phyloP scores from a whole-genome alignment of 805 yeast species.

The Millerago galiae region DNA sequence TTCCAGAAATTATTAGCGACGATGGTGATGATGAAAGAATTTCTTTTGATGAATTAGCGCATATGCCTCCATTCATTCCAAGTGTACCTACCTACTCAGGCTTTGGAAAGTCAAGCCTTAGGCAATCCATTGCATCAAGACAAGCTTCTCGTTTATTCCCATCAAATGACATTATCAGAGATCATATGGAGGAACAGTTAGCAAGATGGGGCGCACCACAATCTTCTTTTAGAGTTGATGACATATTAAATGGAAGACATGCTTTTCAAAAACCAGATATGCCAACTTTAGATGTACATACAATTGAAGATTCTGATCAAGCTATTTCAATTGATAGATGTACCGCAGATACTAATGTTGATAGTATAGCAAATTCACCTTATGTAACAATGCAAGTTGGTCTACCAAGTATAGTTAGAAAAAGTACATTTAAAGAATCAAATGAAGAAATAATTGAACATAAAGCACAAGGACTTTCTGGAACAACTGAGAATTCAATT shows the following conservation, averaged over 20 bases:
- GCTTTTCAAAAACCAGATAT: slow-evolving; percentile 24
- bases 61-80: slow-evolving; percentile 18
- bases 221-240: slow-evolving; percentile 22
- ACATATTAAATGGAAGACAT: slow-evolving; percentile 28
- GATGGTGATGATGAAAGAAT: background rate
- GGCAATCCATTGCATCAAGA: slow-evolving; percentile 23
- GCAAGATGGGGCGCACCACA: slow-evolving; percentile 30
- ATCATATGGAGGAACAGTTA: slow-evolving; percentile 31
- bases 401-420: background rate
- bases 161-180: slow-evolving; percentile 18
- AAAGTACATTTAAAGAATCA: slow-evolving; percentile 3
- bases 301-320: background rate
- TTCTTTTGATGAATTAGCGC: slow-evolving; percentile 10
- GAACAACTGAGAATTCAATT: slow-evolving; percentile 4
- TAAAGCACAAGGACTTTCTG: background rate
- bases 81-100: slow-evolving; percentile 8
- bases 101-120: slow-evolving; percentile 17
- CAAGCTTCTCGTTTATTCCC: slow-evolving; percentile 27
- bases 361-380: slow-evolving; percentile 13
- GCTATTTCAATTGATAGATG: background rate
- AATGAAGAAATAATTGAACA: background rate
- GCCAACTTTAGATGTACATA: slow-evolving; percentile 10
- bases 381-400: background rate
- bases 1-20: background rate
- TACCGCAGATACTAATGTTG: slow-evolving; percentile 8